These are phyloP conservation scores for Aspergillus quadricinctus DNA, from an alignment of 2,329 filamentous ascomycete genomes.

Conservation along the genomic window DNA sequence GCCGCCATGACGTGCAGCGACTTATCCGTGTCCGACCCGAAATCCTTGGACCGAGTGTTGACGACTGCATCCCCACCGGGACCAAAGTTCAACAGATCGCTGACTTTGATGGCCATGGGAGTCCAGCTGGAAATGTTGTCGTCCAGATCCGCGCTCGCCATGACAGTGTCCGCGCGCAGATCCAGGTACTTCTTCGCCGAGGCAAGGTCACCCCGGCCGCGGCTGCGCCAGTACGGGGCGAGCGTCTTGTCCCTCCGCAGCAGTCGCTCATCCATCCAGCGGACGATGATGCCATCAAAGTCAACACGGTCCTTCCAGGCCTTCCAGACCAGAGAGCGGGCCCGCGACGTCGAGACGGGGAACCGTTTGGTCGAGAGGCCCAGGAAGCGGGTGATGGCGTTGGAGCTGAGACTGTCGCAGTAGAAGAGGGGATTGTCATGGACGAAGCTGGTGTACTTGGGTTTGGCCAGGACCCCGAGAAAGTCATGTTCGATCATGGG, in stretches of 20 bases:
- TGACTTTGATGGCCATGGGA: conserved; percentile 48
- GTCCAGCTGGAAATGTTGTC: conserved; percentile 52
- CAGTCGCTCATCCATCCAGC: conserved; percentile 50
- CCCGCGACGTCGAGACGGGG: conserved; percentile 44
- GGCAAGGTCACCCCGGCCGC: conserved; percentile 41
- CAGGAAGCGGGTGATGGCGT: conserved; percentile 27
- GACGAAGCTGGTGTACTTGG: conserved; percentile 40
- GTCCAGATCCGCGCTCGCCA: conserved; percentile 50
- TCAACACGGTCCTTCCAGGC: conserved; percentile 45
- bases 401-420: conserved; percentile 39
- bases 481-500: conserved; percentile 51
- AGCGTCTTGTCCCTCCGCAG: conserved; percentile 46
- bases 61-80: conserved; percentile 51
- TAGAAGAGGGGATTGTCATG: conserved; percentile 51
- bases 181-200: conserved; percentile 43
- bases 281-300: conserved; percentile 47
- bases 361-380: conserved; percentile 34
- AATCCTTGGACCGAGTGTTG: conserved; percentile 46
- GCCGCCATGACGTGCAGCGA: conserved; percentile 50
- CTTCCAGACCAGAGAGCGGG: conserved; percentile 49
- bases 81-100: conserved; percentile 50
- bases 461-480: conserved; percentile 42
- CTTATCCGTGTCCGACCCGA: conserved; percentile 47
- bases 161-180: conserved; percentile 46
- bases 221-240: conserved; percentile 43